A percentile compares a stretch with the other conserved stretches of the same genome.
phyloP scores from a whole-genome alignment of 208 protist species.

The Zelonia costaricensis region DNA sequence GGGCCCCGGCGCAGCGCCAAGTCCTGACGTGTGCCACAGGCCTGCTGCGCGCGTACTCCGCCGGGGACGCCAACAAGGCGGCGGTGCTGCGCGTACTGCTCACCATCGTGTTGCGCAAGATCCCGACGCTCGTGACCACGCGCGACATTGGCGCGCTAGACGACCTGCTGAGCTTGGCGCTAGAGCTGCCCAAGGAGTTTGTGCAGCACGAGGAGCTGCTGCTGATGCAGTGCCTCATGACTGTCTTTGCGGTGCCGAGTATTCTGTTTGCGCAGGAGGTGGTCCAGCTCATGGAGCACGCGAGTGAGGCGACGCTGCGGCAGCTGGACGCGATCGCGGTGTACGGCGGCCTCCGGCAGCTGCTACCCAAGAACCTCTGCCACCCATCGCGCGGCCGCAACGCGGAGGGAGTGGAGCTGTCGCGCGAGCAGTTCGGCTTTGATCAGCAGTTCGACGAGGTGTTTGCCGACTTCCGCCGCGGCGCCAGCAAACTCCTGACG shows the following conservation, averaged over 20 bases:
- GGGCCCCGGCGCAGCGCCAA: conserved; percentile 46
- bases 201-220: conserved; percentile 29
- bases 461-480: conserved; percentile 65
- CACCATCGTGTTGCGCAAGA: conserved; percentile 26
- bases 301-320: conserved; percentile 35
- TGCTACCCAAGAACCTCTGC: conserved; percentile 68
- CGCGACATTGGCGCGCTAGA: conserved; percentile 40
- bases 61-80: conserved; percentile 14
- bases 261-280: conserved; percentile 62
- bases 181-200: conserved; percentile 55
- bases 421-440: conserved; percentile 66
- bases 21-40: conserved; percentile 34
- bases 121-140: conserved; percentile 18
- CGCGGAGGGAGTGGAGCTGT: conserved; percentile 40
- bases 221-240: conserved; percentile 33
- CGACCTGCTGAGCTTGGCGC: conserved; percentile 34
- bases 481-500: conserved; percentile 41
- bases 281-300: conserved; percentile 37
- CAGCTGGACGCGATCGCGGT: conserved; percentile 38
- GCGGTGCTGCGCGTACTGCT: conserved; percentile 30
- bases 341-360: conserved; percentile 32
- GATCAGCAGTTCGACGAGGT: conserved; percentile 48
- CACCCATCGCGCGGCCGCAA: conserved; percentile 50
- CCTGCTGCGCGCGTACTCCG: conserved; percentile 39
- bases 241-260: conserved; percentile 60